Conservation (phyloP, 768 basidiomycete genomes). For the Tephrocybe sp. region DNA sequence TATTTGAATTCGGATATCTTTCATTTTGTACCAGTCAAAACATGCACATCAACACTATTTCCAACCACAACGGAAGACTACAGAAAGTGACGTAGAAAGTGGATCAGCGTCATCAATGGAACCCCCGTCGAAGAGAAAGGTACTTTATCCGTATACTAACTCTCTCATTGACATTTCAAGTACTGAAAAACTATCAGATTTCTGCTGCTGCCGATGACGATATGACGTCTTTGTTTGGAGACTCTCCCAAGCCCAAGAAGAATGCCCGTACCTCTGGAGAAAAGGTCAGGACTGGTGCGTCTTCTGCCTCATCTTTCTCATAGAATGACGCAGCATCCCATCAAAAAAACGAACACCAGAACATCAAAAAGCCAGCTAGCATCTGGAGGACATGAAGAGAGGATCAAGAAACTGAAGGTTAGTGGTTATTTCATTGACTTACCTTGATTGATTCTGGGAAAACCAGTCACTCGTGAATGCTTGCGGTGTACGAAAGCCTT, state of each 20-base stretch:
- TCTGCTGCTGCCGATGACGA: conserved; percentile 52
- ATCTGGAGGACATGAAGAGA: conserved; percentile 64
- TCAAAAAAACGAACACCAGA: conserved; percentile 27
- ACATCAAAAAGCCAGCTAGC: conserved; percentile 25
- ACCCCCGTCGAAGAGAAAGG: background rate
- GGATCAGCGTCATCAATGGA: background rate
- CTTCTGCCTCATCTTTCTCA: background rate
- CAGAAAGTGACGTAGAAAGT: conserved; percentile 6
- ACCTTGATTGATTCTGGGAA: conserved; percentile 1
- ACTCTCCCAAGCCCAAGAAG: conserved; percentile 41
- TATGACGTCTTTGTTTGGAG: conserved; percentile 57
- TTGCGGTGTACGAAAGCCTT: conserved; percentile 75
- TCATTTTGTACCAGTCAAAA: background rate
- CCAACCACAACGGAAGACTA: conserved; percentile 14
- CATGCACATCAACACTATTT: background rate
- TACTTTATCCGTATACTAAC: background rate
- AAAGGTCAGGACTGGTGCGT: conserved; percentile 16
- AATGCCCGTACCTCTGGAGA: conserved; percentile 13
- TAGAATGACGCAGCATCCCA: conserved; percentile 13
- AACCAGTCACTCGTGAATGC: conserved; percentile 64
- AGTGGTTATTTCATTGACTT: conserved; percentile 1
- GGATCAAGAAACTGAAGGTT: conserved; percentile 74
- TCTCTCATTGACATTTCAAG: background rate
- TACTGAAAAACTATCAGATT: conserved; percentile 6
- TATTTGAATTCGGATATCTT: background rate